Conservation (phyloP, 1,284 basidiomycete species). For the Cutaneotrichosporon sp. region DNA sequence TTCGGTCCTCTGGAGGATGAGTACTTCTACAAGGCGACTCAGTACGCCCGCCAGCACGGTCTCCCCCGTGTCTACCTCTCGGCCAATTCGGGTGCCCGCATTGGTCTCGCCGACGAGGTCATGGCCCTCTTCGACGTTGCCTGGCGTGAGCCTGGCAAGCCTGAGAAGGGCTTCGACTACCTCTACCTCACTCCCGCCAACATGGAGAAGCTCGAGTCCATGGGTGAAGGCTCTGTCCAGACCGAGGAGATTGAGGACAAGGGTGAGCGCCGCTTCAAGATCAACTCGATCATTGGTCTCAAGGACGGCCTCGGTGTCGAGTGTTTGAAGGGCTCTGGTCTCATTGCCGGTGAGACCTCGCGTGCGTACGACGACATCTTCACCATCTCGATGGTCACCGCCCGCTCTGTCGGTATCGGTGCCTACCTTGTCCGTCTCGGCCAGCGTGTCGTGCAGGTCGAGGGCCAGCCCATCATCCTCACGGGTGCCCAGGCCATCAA, state of each 20-base stretch:
- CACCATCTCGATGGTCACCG: constrained; percentile 97
- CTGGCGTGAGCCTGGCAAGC: constrained; percentile 73
- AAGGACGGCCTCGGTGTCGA: constrained; percentile 99
- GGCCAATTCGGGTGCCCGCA: constrained; percentile 95
- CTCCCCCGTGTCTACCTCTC: constrained; percentile 95
- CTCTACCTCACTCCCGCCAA: constrained; percentile 88
- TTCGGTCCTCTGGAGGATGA: constrained; percentile 95
- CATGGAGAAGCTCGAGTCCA: constrained; percentile 73
- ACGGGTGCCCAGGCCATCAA: constrained; percentile 96
- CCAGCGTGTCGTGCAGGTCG: constrained; percentile 96
- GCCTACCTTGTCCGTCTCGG: constrained; percentile 98
- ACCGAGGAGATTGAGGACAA: constrained; percentile 79
- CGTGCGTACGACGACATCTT: constrained; percentile 99
- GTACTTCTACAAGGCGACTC: constrained; percentile 92
- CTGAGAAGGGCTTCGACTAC: constrained; percentile 95
- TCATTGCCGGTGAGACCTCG: constrained; percentile 98
- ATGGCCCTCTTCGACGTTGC: constrained; percentile 84
- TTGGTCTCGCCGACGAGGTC: constrained; percentile 91
- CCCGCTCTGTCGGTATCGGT: constrained; percentile 97
- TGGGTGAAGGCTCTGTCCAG: constrained; percentile 69
- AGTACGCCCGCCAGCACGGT: constrained; percentile 82
- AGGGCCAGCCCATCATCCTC: constrained; percentile 98
- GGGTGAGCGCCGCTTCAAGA: constrained; percentile 83
- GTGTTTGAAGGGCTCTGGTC: constrained; percentile 88
- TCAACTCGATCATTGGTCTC: constrained; percentile 92